phyloP scores from a whole-genome alignment of 75 land plant genomes.

The Cunninghamia lanceolata region DNA sequence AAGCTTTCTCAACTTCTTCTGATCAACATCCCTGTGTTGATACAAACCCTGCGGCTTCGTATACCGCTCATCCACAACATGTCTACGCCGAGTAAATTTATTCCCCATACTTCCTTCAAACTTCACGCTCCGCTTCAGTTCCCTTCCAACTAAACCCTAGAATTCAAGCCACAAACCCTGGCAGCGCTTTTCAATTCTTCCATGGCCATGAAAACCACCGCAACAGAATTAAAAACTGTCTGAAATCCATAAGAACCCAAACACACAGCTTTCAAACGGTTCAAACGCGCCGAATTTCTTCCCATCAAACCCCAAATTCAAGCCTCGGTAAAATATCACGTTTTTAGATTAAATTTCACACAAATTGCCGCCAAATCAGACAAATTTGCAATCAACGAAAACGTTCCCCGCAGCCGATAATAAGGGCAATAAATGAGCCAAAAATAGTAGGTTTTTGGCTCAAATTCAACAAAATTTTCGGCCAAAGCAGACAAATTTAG shows the following conservation, averaged over 20 bases:
- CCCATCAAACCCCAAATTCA: constrained; percentile 3
- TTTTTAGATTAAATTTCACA: not conserved
- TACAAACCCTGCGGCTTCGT: constrained; percentile 85
- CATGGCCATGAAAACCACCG: not conserved
- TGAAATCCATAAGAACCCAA: not conserved
- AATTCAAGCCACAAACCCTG: not conserved
- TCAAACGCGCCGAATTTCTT: constrained; percentile 1
- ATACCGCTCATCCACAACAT: constrained; percentile 76
- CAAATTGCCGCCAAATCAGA: not conserved
- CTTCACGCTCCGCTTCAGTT: not conserved
- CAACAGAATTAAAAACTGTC: not conserved
- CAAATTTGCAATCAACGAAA: not conserved
- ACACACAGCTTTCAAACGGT: not conserved
- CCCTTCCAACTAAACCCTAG: constrained; percentile 3
- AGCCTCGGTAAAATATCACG: not conserved
- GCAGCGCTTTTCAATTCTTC: not conserved
- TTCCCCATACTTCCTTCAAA: constrained; percentile 59
- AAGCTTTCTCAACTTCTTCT: constrained; percentile 79
- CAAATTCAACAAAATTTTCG: not conserved
- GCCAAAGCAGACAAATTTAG: not conserved
- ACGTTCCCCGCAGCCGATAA: not conserved
- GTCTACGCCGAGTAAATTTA: constrained; percentile 60
- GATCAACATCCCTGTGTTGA: constrained; percentile 75
- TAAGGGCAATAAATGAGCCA: not conserved
- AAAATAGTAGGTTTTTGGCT: not conserved